Conservation (phyloP, 176 grass and related monocot genomes). For the Cocos nucifera region DNA sequence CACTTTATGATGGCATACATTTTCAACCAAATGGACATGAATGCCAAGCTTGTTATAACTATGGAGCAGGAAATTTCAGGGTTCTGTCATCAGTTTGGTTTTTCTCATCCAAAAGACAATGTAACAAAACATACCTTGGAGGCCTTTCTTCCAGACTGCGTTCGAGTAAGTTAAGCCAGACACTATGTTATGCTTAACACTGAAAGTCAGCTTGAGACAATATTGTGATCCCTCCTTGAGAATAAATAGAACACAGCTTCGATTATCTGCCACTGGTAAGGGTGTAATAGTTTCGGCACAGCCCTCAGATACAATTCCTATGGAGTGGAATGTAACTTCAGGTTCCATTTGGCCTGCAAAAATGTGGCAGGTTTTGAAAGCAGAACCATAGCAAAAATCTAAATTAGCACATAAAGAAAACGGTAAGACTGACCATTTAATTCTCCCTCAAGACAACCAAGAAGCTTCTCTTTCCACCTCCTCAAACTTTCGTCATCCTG, state of each 20-base stretch:
- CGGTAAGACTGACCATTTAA: constrained; percentile 1
- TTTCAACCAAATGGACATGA: too few relatives aligned
- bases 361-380: too few relatives aligned
- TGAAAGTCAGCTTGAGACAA: constrained; percentile 32
- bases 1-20: too few relatives aligned
- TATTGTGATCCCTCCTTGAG: constrained; percentile 42
- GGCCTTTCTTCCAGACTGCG: constrained; percentile 43
- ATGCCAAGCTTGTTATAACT: too few relatives aligned
- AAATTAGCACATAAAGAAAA: neutral
- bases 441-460: constrained; percentile 29
- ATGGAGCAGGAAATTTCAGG: too few relatives aligned
- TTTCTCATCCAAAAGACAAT: too few relatives aligned
- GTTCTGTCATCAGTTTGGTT: too few relatives aligned
- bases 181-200: constrained; percentile 43
- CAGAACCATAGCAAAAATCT: too few relatives aligned
- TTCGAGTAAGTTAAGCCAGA: constrained; percentile 41
- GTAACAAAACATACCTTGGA: constrained; percentile 19
- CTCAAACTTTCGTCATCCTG: constrained; percentile 47
- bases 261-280: constrained; percentile 25
- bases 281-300: constrained; percentile 18
- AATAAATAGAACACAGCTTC: constrained; percentile 33
- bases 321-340: constrained; percentile 35
- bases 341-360: constrained; percentile 29
- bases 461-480: constrained; percentile 44
- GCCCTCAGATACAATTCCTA: constrained; percentile 35